Conservation (phyloP, 768 basidiomycete genomes). For the Auricularia auricula-judae region DNA sequence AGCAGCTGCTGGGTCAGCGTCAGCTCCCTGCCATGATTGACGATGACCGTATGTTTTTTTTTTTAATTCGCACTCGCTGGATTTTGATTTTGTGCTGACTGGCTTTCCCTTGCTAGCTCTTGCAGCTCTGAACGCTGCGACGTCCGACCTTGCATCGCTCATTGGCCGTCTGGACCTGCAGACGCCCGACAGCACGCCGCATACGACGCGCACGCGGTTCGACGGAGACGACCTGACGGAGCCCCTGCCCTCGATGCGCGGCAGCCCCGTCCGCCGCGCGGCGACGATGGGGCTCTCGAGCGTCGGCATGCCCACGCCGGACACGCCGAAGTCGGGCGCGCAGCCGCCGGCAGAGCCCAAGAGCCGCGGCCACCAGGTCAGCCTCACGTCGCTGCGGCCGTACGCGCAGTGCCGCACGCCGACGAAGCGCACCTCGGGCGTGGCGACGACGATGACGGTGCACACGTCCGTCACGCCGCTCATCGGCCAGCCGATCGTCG, state of each 20-base stretch:
- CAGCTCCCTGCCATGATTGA: constrained; percentile 25
- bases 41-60: constrained; percentile 30
- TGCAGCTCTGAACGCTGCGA: constrained; percentile 46
- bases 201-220: not conserved
- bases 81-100: not conserved
- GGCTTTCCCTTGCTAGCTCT: not conserved
- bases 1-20: constrained; percentile 37
- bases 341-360: constrained; percentile 8
- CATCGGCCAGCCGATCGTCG: not conserved
- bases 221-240: not conserved
- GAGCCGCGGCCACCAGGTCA: constrained; percentile 15
- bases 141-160: constrained; percentile 65
- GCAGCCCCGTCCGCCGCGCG: not conserved
- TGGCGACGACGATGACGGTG: not conserved
- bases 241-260: not conserved
- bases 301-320: not conserved
- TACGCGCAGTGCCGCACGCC: constrained; percentile 29
- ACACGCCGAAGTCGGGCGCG: not conserved
- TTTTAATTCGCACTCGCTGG: not conserved
- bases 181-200: constrained; percentile 41
- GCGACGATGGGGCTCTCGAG: not conserved
- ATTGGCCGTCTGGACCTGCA: constrained; percentile 76
- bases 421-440: not conserved
- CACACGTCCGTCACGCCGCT: not conserved
- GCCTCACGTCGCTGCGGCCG: constrained; percentile 41